Base-by-base conservation (phyloP, 345 rosid genomes). In the Jatropha curcas region DNA sequence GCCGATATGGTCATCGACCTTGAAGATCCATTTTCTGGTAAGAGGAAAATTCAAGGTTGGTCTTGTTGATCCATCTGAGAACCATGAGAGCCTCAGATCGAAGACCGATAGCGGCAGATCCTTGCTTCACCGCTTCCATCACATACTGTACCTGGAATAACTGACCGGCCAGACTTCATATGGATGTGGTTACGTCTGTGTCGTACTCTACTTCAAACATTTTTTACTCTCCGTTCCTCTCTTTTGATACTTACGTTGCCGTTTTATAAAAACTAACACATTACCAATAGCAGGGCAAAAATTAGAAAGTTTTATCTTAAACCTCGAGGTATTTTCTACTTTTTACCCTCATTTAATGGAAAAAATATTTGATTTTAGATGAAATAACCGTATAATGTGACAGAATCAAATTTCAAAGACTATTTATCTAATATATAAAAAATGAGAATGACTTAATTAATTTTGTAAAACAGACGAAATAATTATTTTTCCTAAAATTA, bases 41-140 rank as follows among this genome's bases (percentile, higher is more conserved):
- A 27, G 99, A 96, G 22, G 99, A 93, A 55, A 96, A 90, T 85
- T 93, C 98, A 11, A 89, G 88, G 71, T 91, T 89, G 74, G 98
- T 84, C 82, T 96, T 96, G 84, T 96, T 96, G 46, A 96, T 93
- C 72, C 94, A 96, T 24, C 86, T 97, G 61, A 93, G 83, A 14
- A 95, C 97, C 33, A 89, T 94, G 80, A 93, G 99, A 55, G 93
- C 79, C 82, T 86, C 91, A 75, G 99, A 96, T 93, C 99, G 93
- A 87, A 96, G 94, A 0, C 99, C 99, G 50, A 96, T 96, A 45
- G 99, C 99, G 5, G 98, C 99, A 14, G 98, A 96, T 31, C 99
- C 99, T 78, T 96, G 99, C 81, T 96, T 96, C 76, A 96, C 97
- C 16, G 99, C 98, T 85, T 96, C 99, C 98, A 96, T 96, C 59